Evolutionary conservation across 1,284 basidiomycete genomes (phyloP).

Genomic region (Wolfiporia cocos): DNA sequence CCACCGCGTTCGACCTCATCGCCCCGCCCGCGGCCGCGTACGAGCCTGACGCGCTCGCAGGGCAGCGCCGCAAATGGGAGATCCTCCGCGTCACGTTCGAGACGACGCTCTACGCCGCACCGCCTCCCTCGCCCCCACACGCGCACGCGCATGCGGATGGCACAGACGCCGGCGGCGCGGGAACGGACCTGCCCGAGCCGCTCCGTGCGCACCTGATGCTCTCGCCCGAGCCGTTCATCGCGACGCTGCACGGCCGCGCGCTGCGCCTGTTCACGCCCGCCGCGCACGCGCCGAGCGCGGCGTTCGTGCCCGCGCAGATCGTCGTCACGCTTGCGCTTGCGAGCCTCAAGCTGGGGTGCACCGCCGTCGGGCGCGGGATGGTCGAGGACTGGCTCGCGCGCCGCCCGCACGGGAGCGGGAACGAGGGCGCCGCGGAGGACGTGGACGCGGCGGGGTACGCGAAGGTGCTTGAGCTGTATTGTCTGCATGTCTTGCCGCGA

Average conservation of each 20-base stretch:
- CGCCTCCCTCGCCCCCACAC: slow-evolving; percentile 21
- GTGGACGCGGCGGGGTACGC: slow-evolving; percentile 52
- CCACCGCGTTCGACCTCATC: slow-evolving; percentile 61
- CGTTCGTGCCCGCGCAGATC: slow-evolving; percentile 61
- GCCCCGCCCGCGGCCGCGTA: slow-evolving; percentile 35
- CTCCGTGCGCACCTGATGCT: slow-evolving; percentile 47
- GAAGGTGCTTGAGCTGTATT: slow-evolving; percentile 70
- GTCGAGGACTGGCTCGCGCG: slow-evolving; percentile 72
- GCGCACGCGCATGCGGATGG: slow-evolving; percentile 25
- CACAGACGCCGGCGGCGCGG: too few relatives aligned
- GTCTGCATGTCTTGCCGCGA: slow-evolving; percentile 61
- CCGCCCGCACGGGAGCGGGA: slow-evolving; percentile 30
- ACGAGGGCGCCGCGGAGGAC: slow-evolving; percentile 25
- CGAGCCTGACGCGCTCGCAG: slow-evolving; percentile 38
- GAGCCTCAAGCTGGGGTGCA: slow-evolving; percentile 58
- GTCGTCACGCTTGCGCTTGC: slow-evolving; percentile 63
- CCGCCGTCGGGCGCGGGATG: slow-evolving; percentile 53
- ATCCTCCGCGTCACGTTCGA: slow-evolving; percentile 77
- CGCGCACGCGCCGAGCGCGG: slow-evolving; percentile 34
- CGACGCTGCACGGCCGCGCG: slow-evolving; percentile 55
- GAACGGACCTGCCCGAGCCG: slow-evolving; percentile 41
- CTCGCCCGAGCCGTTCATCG: slow-evolving; percentile 52
- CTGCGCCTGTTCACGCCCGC: slow-evolving; percentile 58
- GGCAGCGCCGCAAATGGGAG: slow-evolving; percentile 74
- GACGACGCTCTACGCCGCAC: slow-evolving; percentile 60